Conservation (phyloP, 2,329 filamentous ascomycete species). For the Penicillium sclerotiorum region DNA sequence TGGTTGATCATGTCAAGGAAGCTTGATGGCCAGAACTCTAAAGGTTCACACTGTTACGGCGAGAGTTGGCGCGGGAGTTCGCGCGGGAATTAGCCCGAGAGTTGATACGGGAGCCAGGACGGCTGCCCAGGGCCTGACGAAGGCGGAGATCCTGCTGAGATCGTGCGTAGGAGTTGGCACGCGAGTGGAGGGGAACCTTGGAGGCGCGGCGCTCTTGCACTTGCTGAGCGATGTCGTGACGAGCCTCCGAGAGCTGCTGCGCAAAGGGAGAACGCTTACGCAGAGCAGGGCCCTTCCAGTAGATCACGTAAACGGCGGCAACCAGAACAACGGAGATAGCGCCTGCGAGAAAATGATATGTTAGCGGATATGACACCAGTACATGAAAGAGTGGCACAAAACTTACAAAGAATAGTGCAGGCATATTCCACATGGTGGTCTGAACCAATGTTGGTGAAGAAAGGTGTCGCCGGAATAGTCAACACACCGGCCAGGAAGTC, state of each 20-base stretch:
- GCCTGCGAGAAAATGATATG: conserved; percentile 31
- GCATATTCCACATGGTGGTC: conserved; percentile 61
- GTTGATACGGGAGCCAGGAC: conserved; percentile 35
- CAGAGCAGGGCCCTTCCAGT: conserved; percentile 64
- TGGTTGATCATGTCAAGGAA: not conserved
- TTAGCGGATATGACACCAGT: not conserved
- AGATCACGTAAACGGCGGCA: conserved; percentile 66
- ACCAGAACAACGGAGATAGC: conserved; percentile 65
- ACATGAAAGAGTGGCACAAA: not conserved
- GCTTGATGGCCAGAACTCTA: no score
- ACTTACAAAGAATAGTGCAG: conserved; percentile 62
- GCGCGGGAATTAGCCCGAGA: conserved; percentile 35
- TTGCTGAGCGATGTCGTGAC: conserved; percentile 31
- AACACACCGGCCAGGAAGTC: conserved; percentile 67
- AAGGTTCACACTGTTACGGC: conserved; percentile 28
- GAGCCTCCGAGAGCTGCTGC: conserved; percentile 59
- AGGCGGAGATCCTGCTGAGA: conserved; percentile 43
- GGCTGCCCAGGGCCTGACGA: conserved; percentile 39
- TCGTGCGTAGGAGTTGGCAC: conserved; percentile 43
- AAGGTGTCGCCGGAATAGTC: conserved; percentile 62
- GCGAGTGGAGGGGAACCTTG: conserved; percentile 37
- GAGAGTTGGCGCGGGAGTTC: conserved; percentile 26
- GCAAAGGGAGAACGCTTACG: conserved; percentile 67
- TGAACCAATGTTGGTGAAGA: conserved; percentile 56
- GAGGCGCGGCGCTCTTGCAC: conserved; percentile 34